phyloP scores from a whole-genome alignment of 768 basidiomycete species.

The Sarcomyxa edulis region DNA sequence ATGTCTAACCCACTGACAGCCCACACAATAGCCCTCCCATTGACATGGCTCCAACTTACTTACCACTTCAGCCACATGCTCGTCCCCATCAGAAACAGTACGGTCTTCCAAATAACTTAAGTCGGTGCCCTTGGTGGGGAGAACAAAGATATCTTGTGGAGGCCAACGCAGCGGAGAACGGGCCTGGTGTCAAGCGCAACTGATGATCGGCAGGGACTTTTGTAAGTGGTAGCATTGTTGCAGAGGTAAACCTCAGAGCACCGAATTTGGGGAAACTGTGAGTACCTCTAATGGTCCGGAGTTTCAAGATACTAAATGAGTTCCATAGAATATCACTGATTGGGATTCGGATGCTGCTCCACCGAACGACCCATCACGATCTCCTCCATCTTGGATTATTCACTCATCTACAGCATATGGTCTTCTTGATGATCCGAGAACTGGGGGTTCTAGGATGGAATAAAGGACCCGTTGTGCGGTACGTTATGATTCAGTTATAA shows the following conservation, averaged over 20 bases:
- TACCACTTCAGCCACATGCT: constrained; percentile 83
- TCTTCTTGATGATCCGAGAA: too few relatives aligned
- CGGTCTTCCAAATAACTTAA: constrained; percentile 78
- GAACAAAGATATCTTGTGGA: constrained; percentile 73
- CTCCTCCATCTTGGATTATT: too few relatives aligned
- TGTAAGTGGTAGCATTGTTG: constrained; percentile 77
- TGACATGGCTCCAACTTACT: constrained; percentile 71
- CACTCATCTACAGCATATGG: too few relatives aligned
- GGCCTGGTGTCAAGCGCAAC: constrained; percentile 58
- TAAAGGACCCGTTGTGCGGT: too few relatives aligned
- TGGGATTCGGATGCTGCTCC: constrained; percentile 65
- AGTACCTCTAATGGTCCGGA: constrained; percentile 17
- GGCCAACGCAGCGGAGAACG: constrained; percentile 58
- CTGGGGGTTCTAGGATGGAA: too few relatives aligned
- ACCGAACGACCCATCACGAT: too few relatives aligned
- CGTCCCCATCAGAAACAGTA: constrained; percentile 75
- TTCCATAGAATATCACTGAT: constrained; percentile 51
- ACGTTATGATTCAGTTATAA: too few relatives aligned
- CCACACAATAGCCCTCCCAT: constrained; percentile 75
- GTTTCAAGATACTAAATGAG: too few relatives aligned
- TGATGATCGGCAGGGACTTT: constrained; percentile 41
- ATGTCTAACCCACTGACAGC: constrained; percentile 80
- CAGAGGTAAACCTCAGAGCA: constrained; percentile 58
- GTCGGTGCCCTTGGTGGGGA: constrained; percentile 74
- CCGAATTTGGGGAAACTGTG: constrained; percentile 78